phyloP scores from a whole-genome alignment of 2,329 filamentous ascomycete genomes.

The Hypoxylon sp. region DNA sequence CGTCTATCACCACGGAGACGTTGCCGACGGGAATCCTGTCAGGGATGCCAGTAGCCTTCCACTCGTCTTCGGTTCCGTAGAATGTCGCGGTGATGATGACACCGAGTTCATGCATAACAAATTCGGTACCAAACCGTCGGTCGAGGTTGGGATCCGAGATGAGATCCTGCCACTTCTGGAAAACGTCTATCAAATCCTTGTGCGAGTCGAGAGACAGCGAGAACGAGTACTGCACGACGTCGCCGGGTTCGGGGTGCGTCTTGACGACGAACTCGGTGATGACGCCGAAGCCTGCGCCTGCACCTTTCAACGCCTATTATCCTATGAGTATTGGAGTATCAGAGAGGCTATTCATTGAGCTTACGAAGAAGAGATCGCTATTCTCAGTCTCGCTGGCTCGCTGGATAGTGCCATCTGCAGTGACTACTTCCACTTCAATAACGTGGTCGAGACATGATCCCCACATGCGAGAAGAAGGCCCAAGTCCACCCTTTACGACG shows the following conservation, averaged over 20 bases:
- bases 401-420: constrained; percentile 67
- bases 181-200: constrained; percentile 64
- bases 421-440: constrained; percentile 69
- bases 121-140: constrained; percentile 70
- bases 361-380: constrained; percentile 68
- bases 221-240: constrained; percentile 73
- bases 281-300: constrained; percentile 70
- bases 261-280: constrained; percentile 70
- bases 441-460: constrained; percentile 70
- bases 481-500: constrained; percentile 66
- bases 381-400: constrained; percentile 64
- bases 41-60: constrained; percentile 65
- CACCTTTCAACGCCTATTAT: constrained; percentile 66
- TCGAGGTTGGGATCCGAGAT: constrained; percentile 69
- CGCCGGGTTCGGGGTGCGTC: constrained; percentile 69
- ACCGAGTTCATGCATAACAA: constrained; percentile 68
- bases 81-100: constrained; percentile 72
- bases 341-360: constrained; percentile 33
- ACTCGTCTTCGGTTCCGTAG: constrained; percentile 72
- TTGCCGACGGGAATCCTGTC: constrained; percentile 62
- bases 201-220: constrained; percentile 65
- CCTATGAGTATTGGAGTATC: constrained; percentile 4
- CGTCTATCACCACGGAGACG: constrained; percentile 65
- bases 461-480: constrained; percentile 73
- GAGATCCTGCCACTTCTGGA: constrained; percentile 71